These are phyloP conservation scores for Cladochytrium replicatum DNA, from an alignment of 192 early-diverging fungal species.

Conservation along the genomic window DNA sequence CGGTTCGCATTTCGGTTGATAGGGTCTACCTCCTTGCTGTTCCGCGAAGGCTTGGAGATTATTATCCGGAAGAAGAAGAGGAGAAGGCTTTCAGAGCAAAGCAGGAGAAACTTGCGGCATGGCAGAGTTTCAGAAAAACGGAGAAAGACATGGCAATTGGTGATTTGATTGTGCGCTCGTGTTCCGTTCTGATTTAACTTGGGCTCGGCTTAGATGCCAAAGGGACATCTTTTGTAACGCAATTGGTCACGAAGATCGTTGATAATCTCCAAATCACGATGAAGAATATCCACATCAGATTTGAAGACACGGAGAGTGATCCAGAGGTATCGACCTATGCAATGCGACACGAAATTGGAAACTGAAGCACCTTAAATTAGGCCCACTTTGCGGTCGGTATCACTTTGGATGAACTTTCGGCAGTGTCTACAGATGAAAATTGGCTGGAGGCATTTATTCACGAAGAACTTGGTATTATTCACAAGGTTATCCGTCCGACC, in stretches of 20 bases:
- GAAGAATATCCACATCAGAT: constrained; percentile 90
- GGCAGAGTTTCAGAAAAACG: constrained; percentile 6
- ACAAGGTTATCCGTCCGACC: constrained; percentile 57
- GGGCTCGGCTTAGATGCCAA: constrained; percentile 46
- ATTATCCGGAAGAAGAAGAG: constrained; percentile 73
- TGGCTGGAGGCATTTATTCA: constrained; percentile 77
- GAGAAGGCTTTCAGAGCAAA: constrained; percentile 69
- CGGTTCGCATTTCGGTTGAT: constrained; percentile 79
- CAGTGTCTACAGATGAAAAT: constrained; percentile 75
- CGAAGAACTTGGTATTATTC: constrained; percentile 65
- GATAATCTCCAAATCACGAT: constrained; percentile 95
- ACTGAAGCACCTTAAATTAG: constrained; percentile 2
- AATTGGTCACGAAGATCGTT: constrained; percentile 85
- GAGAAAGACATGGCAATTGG: constrained; percentile 12
- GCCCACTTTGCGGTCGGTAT: constrained; percentile 81
- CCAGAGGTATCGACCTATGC: constrained; percentile 27
- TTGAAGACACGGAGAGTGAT: constrained; percentile 78
- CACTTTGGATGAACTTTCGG: constrained; percentile 82
- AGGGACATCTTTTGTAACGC: constrained; percentile 77
- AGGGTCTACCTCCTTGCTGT: constrained; percentile 80
- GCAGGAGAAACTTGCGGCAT: constrained; percentile 64
- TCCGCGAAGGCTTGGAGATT: constrained; percentile 63
- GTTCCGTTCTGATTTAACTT: not conserved
- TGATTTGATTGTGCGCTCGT: not conserved
- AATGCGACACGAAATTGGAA: not conserved